Conservation (phyloP, 257 asterid genomes). For the Solanum pennellii region DNA sequence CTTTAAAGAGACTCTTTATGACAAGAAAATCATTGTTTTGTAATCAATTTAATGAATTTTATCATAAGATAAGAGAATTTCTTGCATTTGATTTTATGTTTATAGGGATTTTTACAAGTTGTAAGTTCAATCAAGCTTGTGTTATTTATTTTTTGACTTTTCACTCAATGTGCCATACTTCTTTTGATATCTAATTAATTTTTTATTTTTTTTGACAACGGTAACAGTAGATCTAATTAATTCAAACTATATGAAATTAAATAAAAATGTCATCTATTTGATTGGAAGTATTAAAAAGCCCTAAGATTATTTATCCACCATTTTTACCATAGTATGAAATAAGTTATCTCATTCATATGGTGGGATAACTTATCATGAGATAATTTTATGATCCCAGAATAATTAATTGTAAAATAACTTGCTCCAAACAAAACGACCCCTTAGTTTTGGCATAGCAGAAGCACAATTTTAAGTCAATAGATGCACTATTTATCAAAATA, state of each 20-base stretch:
- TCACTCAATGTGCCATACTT: background rate
- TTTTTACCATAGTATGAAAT: too few species aligned
- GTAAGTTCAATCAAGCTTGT: background rate
- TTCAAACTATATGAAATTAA: rapidly evolving
- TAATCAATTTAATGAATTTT: background rate
- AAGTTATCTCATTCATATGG: background rate
- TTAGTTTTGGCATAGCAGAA: background rate
- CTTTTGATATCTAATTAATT: background rate
- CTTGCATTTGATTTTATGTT: background rate
- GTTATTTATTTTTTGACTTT: background rate
- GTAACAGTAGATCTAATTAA: background rate
- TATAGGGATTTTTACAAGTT: background rate
- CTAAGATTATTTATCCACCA: background rate
- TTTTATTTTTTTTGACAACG: too few species aligned
- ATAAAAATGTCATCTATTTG: background rate
- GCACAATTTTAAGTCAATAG: background rate
- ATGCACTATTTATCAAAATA: background rate
- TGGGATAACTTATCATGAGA: too few species aligned
- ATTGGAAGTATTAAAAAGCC: too few species aligned
- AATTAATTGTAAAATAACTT: background rate
- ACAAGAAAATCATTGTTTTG: background rate
- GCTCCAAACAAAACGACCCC: background rate
- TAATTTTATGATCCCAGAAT: background rate
- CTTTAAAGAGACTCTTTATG: background rate
- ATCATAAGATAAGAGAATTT: background rate